Conservation (phyloP, 176 grass and related monocot genomes). For the Pontederia paniculata region DNA sequence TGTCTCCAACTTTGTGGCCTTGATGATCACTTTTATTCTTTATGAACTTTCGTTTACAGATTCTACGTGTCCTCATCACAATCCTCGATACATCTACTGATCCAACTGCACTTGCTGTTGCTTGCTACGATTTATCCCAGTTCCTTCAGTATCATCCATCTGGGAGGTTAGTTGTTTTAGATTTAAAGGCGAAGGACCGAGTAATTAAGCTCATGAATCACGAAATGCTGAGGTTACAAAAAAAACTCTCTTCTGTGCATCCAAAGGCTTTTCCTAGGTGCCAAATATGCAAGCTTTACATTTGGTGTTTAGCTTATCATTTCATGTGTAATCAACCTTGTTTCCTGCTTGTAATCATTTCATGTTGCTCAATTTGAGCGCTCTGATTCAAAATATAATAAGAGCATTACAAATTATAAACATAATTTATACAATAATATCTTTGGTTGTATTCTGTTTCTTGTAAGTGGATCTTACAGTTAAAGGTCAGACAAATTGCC, state of each 20-base stretch:
- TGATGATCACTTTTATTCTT: too few species aligned
- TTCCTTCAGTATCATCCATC: conserved; percentile 91
- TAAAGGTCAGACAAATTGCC: too few species aligned
- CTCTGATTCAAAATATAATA: too few species aligned
- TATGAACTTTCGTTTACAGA: conserved; percentile 37
- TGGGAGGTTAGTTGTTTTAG: conserved; percentile 48
- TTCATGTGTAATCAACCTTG: too few species aligned
- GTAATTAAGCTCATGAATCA: conserved; percentile 97
- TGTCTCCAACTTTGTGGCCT: too few species aligned
- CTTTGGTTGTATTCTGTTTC: too few species aligned
- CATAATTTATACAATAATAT: too few species aligned
- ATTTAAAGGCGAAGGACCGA: conserved; percentile 84
- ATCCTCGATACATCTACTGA: conserved; percentile 69
- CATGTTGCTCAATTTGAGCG: too few species aligned
- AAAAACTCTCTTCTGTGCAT: conserved; percentile 69
- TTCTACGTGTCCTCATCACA: conserved; percentile 73
- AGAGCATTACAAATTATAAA: too few species aligned
- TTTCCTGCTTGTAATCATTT: too few species aligned
- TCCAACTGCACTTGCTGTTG: conserved; percentile 69
- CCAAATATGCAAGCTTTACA: conserved; percentile 74
- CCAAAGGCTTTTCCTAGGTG: conserved; percentile 92
- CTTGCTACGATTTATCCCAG: conserved; percentile 89
- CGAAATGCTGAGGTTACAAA: conserved; percentile 81
- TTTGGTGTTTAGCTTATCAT: too few species aligned
- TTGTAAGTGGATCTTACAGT: too few species aligned